Base-by-base conservation (phyloP, 257 asterid genomes). In the Gentiana macrophylla region DNA sequence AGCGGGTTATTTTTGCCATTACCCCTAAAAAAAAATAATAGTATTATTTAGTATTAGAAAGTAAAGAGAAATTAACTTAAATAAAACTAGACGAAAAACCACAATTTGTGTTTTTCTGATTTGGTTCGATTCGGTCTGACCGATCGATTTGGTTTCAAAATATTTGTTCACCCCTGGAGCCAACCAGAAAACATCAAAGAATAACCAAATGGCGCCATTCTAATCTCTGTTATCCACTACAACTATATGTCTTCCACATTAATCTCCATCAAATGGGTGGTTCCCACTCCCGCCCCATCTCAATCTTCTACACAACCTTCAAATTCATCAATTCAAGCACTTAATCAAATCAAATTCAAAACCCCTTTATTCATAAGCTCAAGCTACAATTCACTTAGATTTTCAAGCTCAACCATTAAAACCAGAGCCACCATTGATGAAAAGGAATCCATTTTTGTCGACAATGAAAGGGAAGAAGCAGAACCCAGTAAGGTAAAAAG, bases 351-450 rank as follows among this genome's bases (percentile, higher is more conserved):
- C 3, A 69, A 56, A 35, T 33, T 60, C 57, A 12, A 15, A 66
- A 12, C 44, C 52, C 49, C 61, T 48, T 37, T 38, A 37, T 62
- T 48, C 35, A 53, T 11, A 62, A 59, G 5, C 55, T 59, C 13
- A 54, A 51, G 15, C 37, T 70, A 35, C 50, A 32, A 32, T 49
- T n/a, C 12, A 3, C 12, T 45, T 52, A 76, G 58, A 67, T 61
- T 73, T 57, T 54, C 72, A 37, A 52, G 33, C 15, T 54, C 72
- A 37, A 52, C 32, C 15, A 7, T 37, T 2, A 61, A 36, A 50
- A 55, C 65, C 32, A 70, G 72, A 67, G 86, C 84, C 8, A 53
- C 79, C 13, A 47, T 62, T 50, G 86, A 79, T 56, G 86, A 62
- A 50, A 58, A 62, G 4, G 62, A 65, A 65, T 70, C 80, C 24